Evolutionary conservation across 345 rosid genomes (phyloP), one percentile per base, ranked within the genome.

Genomic region (Populus pruinosa): DNA sequence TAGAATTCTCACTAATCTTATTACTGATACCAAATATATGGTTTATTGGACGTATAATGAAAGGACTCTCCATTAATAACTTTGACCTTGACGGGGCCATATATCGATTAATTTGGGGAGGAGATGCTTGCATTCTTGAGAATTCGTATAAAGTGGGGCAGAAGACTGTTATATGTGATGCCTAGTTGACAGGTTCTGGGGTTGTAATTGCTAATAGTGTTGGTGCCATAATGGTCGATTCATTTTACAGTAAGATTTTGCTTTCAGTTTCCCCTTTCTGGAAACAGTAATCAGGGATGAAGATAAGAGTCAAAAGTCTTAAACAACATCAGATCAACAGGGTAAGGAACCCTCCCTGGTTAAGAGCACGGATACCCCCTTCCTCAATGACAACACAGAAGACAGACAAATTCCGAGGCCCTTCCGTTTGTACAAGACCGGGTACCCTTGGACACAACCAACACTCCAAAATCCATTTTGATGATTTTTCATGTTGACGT

Each of bases 81-180:
- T 80, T 77, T 44, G 17, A 73, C 21, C 73, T 76, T 53, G 70
- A 80, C 20, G 73, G 79, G 20, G 65, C 73, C 35, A 53, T 79
- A 27, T 71, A 72, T 53, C 86, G 82, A 1, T 76, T 86, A 71
- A 49, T 86, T 21, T 81, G 83, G 82, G 86, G 83, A 67, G 86
- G 88, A 69, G 76, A 81, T 74, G 88, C 84, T 27, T 85, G 88
- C 73, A 0, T 18, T 20, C 16, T 63, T 5, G 85, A 78, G 74
- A 82, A 80, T 78, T 80, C 83, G 3, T 63, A 71, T 41, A 44
- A 67, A 72, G 80, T 62, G 31, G 43, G 31, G 36, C 84, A 82
- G 63, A 80, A 77, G 62, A 85, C 82, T 68, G 83, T 85, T 9
- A 50, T 75, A 27, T 81, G 84, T 71, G 79, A 83, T 35, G 10